Evolutionary conservation across 345 rosid species (phyloP).

Genomic region (Citropsis articulata): DNA sequence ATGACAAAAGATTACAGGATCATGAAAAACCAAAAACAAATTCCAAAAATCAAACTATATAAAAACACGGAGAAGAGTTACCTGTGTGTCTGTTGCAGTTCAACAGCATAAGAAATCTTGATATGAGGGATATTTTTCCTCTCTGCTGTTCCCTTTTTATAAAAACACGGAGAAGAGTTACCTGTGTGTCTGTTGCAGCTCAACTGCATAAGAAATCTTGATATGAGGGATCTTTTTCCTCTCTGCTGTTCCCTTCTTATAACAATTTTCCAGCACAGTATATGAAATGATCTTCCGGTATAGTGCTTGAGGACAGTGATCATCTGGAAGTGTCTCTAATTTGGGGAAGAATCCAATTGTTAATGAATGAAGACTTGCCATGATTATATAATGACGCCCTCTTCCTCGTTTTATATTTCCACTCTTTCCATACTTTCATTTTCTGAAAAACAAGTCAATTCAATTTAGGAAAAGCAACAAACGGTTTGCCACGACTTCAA

Average conservation of each 20-base stretch:
- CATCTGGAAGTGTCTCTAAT: not conserved
- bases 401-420: not conserved
- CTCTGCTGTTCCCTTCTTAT: not conserved
- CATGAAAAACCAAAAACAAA: not conserved
- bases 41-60: not conserved
- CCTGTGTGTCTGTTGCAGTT: not conserved
- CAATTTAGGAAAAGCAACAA: conserved; percentile 4
- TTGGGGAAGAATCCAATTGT: conserved; percentile 1
- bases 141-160: not conserved
- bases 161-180: not conserved
- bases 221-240: not conserved
- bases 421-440: not conserved
- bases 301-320: not conserved
- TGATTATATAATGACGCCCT: not conserved
- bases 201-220: not conserved
- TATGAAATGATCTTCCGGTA: not conserved
- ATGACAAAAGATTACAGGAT: too few species aligned
- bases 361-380: not conserved
- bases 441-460: not conserved
- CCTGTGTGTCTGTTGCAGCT: not conserved
- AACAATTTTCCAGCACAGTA: not conserved
- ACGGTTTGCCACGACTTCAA: not conserved
- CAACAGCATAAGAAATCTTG: not conserved
- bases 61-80: not conserved
- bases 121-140: not conserved